Conservation (phyloP, 2,329 filamentous ascomycete species). For the Epichloe gansuensis region DNA sequence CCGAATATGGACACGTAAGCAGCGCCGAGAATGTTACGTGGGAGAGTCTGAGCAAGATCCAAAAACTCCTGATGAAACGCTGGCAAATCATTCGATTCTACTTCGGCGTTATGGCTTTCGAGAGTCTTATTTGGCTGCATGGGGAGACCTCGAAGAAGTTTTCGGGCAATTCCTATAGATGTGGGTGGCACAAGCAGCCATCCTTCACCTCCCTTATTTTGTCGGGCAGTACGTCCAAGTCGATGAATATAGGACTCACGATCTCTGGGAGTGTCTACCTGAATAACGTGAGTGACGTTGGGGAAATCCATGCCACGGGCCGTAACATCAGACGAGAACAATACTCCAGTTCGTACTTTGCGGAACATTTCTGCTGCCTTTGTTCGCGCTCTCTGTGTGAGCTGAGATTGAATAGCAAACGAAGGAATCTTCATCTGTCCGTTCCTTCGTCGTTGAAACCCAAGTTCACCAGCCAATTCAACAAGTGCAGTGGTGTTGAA, state of each 20-base stretch:
- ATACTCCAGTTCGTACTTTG: constrained; percentile 43
- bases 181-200: constrained; percentile 50
- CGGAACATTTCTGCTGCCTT: constrained; percentile 62
- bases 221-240: constrained; percentile 64
- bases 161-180: constrained; percentile 37
- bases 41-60: constrained; percentile 30
- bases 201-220: constrained; percentile 59
- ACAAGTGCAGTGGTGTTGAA: constrained; percentile 70
- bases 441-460: constrained; percentile 27
- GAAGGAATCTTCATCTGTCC: constrained; percentile 24
- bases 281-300: constrained; percentile 67
- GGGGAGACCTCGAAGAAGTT: constrained; percentile 45
- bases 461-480: constrained; percentile 46
- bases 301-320: constrained; percentile 78
- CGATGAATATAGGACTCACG: constrained; percentile 67
- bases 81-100: constrained; percentile 36
- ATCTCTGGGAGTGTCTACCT: constrained; percentile 51
- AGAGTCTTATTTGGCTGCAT: constrained; percentile 43
- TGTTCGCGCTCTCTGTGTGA: constrained; percentile 60
- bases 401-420: constrained; percentile 65
- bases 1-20: constrained; percentile 50
- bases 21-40: constrained; percentile 18
- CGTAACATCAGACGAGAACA: constrained; percentile 70
- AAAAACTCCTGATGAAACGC: constrained; percentile 31
- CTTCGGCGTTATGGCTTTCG: constrained; percentile 35